Conservation (phyloP, 352 stramenopile genomes). For the Globisporangium apiculatum region DNA sequence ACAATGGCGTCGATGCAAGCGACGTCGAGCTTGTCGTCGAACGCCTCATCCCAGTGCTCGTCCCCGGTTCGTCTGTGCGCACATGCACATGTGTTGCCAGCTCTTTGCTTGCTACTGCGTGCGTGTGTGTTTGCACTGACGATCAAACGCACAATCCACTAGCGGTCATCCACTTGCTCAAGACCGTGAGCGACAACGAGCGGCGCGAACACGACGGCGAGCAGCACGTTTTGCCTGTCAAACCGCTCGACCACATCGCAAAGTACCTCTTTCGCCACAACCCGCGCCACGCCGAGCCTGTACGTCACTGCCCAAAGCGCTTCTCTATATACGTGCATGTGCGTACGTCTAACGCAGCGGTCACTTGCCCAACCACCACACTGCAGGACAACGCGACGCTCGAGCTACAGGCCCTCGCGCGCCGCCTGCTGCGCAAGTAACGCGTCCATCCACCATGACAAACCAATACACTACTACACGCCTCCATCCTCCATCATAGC, state of each 20-base stretch:
- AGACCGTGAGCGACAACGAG: slow-evolving; percentile 36
- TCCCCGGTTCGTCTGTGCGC: slow-evolving; percentile 29
- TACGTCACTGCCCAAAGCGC: slow-evolving; percentile 12
- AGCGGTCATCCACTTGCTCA: slow-evolving; percentile 51
- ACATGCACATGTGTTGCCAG: neutral
- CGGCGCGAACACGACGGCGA: slow-evolving; percentile 29
- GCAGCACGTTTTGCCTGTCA: slow-evolving; percentile 28
- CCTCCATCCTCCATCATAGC: too few species aligned
- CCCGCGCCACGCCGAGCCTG: slow-evolving; percentile 36
- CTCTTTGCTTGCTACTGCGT: too few species aligned
- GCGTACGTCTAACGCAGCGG: too few species aligned
- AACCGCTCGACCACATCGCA: slow-evolving; percentile 58
- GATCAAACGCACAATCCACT: neutral
- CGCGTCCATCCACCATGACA: too few species aligned
- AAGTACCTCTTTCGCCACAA: slow-evolving; percentile 65
- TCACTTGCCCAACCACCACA: neutral
- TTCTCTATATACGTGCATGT: neutral
- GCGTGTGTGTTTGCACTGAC: too few species aligned
- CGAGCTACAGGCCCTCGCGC: slow-evolving; percentile 27
- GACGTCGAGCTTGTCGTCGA: slow-evolving; percentile 49
- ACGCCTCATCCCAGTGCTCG: slow-evolving; percentile 45
- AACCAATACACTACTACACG: too few species aligned
- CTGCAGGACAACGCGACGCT: slow-evolving; percentile 21
- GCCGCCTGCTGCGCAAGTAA: slow-evolving; percentile 32
- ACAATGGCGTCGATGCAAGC: slow-evolving; percentile 16